Base-by-base conservation (phyloP, 2,329 filamentous ascomycete genomes). In the Xylariaceae sp. region DNA sequence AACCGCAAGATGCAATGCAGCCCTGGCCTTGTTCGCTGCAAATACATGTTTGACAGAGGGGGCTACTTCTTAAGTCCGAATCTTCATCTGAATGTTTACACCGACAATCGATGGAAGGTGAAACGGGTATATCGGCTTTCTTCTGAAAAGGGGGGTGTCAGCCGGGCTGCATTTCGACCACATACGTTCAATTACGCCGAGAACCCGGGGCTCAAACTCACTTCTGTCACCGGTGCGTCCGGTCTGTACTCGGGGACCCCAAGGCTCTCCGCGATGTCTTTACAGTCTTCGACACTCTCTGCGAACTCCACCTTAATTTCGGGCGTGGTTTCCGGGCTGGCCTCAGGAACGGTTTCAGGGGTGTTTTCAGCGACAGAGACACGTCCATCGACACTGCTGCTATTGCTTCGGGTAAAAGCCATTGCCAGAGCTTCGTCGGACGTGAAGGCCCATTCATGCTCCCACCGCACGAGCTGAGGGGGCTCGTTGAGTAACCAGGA, bases 1-100 rank as follows among this genome's bases (percentile, higher is more conserved):
- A 64, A 30, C 63, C 58, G 50, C 63, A 64, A 23, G 61, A 63
- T 11, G 63, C 63, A 56, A 59, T 61, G 42, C 63, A 64, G 34
- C 63, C 63, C 34, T 59, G 59, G 5, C 63, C 63, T 48, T 64
- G 63, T 13, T 61, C 57, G 35, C 61, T 63, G 45, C 63, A 64
- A 47, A 53, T 58, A 54, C 63, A 64, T 5, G 37, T 54, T 50
- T 59, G 49, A 45, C 63, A 62, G 42, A 62, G 61, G 30, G 58
- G 58, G 17, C 49, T n/a, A 10, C 55, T 35, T 37, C 55, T 56
- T 4, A 42, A 30, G 23, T 55, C 61, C 10, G 58, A 39, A 2
- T 23, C 10, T 4, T 61, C 61, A 13, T 57, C 34, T 15, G 7
- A 18, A 34, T 59, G 52, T 7, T 59, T 55, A 45, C 63, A 64